Evolutionary conservation across 179 eudicot species (phyloP).

Genomic region (Dionaea muscipula): DNA sequence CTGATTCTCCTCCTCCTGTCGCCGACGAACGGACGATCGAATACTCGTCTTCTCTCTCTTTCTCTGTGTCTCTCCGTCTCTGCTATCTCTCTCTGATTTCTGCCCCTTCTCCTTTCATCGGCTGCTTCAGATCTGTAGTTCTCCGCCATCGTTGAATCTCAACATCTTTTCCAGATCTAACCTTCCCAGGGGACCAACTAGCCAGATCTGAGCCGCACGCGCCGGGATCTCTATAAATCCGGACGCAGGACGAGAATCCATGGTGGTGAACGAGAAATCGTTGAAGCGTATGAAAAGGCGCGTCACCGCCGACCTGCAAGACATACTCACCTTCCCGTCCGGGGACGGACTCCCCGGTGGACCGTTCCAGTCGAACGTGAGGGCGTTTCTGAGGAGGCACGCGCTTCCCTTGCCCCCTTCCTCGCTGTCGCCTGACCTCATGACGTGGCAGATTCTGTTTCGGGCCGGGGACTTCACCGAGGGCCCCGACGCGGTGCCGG

Average conservation of each 20-base stretch:
- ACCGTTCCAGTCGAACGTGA: conserved; percentile 48
- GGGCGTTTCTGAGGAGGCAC: conserved; percentile 44
- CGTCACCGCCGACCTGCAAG: conserved; percentile 63
- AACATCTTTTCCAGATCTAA: too few relatives aligned
- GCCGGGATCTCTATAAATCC: not conserved
- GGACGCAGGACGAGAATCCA: conserved; percentile 5
- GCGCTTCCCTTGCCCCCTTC: conserved; percentile 54
- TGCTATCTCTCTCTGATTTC: too few relatives aligned
- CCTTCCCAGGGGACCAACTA: too few relatives aligned
- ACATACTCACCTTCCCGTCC: conserved; percentile 49
- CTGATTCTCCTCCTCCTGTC: too few relatives aligned
- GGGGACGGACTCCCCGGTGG: conserved; percentile 14
- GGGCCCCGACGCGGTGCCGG: conserved; percentile 18
- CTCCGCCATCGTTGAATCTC: too few relatives aligned
- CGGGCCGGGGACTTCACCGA: conserved; percentile 40
- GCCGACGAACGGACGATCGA: too few relatives aligned
- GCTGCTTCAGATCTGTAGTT: too few relatives aligned
- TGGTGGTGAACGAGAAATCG: conserved; percentile 82
- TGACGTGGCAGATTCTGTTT: conserved; percentile 68
- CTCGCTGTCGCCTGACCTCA: conserved; percentile 49
- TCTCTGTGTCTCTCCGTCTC: too few relatives aligned
- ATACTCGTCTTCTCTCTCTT: too few relatives aligned
- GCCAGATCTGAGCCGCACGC: not conserved
- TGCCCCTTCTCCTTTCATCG: too few relatives aligned
- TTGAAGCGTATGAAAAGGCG: conserved; percentile 70